Percentiles rank a stretch among this genome's conserved stretches.
These are phyloP conservation scores for Galerina marginata DNA, from an alignment of 768 basidiomycete species.

Conservation along the genomic window DNA sequence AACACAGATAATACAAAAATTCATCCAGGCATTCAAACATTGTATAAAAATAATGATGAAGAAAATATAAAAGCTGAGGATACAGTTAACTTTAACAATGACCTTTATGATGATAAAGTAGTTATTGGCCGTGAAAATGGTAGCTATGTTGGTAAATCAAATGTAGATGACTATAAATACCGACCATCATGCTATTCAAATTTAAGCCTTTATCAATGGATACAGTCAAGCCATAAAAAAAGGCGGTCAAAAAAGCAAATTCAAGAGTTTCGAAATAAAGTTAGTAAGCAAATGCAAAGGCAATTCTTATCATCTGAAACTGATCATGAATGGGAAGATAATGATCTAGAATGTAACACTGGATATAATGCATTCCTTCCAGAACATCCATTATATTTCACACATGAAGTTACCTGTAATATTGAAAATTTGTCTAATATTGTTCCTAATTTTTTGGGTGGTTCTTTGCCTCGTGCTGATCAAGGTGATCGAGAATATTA, in stretches of 20 bases:
- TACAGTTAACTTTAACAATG: not conserved
- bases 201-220: slow-evolving; percentile 32
- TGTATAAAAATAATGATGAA: too few species aligned
- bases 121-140: slow-evolving; percentile 12
- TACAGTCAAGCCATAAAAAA: slow-evolving; percentile 16
- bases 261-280: too few species aligned
- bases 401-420: slow-evolving; percentile 20
- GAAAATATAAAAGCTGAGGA: too few species aligned
- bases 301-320: too few species aligned
- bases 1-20: too few species aligned
- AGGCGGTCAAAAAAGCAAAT: not conserved
- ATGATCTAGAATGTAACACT: not conserved
- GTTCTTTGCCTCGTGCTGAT: slow-evolving; percentile 34
- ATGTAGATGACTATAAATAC: slow-evolving; percentile 32
- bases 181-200: slow-evolving; percentile 18
- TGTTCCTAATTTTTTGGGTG: slow-evolving; percentile 37
- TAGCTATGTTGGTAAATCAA: slow-evolving; percentile 21
- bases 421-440: not conserved
- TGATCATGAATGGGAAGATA: not conserved
- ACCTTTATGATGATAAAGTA: too few species aligned
- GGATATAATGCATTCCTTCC: slow-evolving; percentile 8
- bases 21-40: too few species aligned
- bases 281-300: too few species aligned
- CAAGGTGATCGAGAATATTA: slow-evolving; percentile 36
- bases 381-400: slow-evolving; percentile 19